Conservation (phyloP, 2,329 filamentous ascomycete genomes). For the Aspergillus transmontanensis region DNA sequence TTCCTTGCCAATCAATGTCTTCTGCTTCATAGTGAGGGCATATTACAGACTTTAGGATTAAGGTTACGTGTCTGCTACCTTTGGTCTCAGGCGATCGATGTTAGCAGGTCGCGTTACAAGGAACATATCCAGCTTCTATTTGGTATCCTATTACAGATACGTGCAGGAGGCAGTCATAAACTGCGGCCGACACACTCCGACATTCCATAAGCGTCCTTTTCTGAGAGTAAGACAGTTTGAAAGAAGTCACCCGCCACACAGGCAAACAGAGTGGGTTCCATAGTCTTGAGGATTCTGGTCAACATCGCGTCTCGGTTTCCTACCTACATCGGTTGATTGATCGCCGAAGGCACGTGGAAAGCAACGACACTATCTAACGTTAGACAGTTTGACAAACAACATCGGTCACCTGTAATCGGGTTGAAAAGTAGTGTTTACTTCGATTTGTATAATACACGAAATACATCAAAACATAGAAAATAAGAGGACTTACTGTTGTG, state of each 20-base stretch:
- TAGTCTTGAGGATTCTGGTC: background rate
- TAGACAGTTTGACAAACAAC: background rate
- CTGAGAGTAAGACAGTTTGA: too few relatives aligned
- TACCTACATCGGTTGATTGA: background rate
- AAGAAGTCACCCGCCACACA: background rate
- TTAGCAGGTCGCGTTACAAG: background rate
- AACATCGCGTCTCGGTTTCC: background rate
- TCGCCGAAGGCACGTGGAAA: background rate
- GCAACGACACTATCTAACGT: background rate
- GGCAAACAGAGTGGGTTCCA: background rate
- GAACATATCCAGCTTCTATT: slow-evolving; percentile 11
- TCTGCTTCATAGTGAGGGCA: background rate
- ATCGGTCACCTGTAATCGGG: background rate
- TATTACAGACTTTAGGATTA: background rate
- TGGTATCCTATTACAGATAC: slow-evolving; percentile 14
- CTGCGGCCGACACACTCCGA: background rate
- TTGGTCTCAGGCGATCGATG: background rate
- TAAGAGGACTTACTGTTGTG: background rate
- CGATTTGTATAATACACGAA: background rate
- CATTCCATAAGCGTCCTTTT: background rate
- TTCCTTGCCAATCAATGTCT: background rate
- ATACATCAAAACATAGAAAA: background rate
- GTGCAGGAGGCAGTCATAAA: slow-evolving; percentile 6
- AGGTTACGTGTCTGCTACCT: background rate
- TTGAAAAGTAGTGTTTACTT: background rate